Conservation (phyloP, 2,329 filamentous ascomycete genomes). For the Paecilomyces sp. region DNA sequence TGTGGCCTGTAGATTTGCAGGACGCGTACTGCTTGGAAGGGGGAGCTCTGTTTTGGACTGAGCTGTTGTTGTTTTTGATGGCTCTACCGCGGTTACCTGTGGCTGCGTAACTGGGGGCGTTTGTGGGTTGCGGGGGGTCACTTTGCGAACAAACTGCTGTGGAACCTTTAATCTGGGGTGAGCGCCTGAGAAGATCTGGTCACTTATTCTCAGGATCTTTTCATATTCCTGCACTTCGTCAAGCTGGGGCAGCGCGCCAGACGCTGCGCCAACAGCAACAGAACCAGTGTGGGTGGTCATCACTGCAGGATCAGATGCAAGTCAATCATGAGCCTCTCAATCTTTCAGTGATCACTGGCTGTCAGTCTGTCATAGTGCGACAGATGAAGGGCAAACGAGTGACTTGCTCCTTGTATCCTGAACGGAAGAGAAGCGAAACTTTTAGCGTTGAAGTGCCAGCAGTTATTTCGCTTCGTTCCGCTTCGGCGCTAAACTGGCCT, state of each 20-base stretch:
- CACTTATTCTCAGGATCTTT: slow-evolving; percentile 72
- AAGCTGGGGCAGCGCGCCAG: slow-evolving; percentile 29
- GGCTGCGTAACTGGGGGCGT: slow-evolving; percentile 22
- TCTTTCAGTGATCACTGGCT: slow-evolving; percentile 6
- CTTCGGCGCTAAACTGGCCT: slow-evolving; percentile 10
- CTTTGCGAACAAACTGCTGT: slow-evolving; percentile 42
- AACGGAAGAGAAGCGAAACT: neutral
- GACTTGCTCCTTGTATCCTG: neutral
- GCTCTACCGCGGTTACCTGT: slow-evolving; percentile 16
- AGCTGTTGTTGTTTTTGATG: slow-evolving; percentile 10
- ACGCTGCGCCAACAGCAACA: slow-evolving; percentile 21
- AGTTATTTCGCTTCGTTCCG: slow-evolving; percentile 1
- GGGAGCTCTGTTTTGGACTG: slow-evolving; percentile 13
- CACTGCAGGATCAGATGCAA: slow-evolving; percentile 7
- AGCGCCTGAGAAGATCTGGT: slow-evolving; percentile 71
- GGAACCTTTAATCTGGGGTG: slow-evolving; percentile 53
- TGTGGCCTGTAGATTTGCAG: slow-evolving; percentile 12
- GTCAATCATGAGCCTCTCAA: slow-evolving; percentile 1
- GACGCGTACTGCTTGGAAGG: slow-evolving; percentile 10
- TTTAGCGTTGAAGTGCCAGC: slow-evolving; percentile 1
- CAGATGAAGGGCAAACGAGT: neutral
- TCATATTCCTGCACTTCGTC: slow-evolving; percentile 64
- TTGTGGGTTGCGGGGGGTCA: slow-evolving; percentile 25
- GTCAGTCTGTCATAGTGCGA: neutral
- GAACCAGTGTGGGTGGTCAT: slow-evolving; percentile 26